phyloP scores from a whole-genome alignment of 75 land plant species.

The Pinus tabuliformis region DNA sequence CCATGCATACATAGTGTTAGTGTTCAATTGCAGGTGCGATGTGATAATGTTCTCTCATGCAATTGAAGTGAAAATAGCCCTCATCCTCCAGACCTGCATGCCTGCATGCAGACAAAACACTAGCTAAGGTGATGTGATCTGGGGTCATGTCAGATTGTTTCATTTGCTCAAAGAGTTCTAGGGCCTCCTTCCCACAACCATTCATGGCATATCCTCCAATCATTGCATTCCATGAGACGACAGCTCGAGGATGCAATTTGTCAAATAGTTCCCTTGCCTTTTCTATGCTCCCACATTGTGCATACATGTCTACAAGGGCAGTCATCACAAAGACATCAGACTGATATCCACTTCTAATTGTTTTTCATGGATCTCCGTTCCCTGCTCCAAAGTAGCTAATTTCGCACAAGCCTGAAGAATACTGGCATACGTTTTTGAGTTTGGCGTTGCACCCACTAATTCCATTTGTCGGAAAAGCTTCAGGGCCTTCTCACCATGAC shows the following conservation, averaged over 20 bases:
- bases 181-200: conserved; percentile 32
- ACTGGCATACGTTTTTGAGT: conserved; percentile 34
- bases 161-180: conserved; percentile 40
- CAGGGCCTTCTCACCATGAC: conserved; percentile 35
- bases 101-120: conserved; percentile 44
- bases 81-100: conserved; percentile 45
- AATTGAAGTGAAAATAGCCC: conserved; percentile 28
- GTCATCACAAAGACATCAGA: conserved; percentile 25
- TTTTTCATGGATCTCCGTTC: conserved; percentile 50
- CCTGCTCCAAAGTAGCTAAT: conserved; percentile 44
- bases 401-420: conserved; percentile 54
- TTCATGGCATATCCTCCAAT: conserved; percentile 49
- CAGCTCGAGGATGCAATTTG: conserved; percentile 10
- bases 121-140: conserved; percentile 43
- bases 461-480: conserved; percentile 39
- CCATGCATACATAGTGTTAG: conserved; percentile 47
- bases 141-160: conserved; percentile 26
- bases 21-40: conserved; percentile 40
- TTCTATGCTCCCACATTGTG: conserved; percentile 23
- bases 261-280: conserved; percentile 39
- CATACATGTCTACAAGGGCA: conserved; percentile 30
- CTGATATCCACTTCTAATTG: conserved; percentile 15
- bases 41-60: conserved; percentile 31
- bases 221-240: conserved; percentile 59
- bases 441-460: conserved; percentile 21